Conservation (phyloP, 176 grass and related monocot species). For the Triticum monococcum region DNA sequence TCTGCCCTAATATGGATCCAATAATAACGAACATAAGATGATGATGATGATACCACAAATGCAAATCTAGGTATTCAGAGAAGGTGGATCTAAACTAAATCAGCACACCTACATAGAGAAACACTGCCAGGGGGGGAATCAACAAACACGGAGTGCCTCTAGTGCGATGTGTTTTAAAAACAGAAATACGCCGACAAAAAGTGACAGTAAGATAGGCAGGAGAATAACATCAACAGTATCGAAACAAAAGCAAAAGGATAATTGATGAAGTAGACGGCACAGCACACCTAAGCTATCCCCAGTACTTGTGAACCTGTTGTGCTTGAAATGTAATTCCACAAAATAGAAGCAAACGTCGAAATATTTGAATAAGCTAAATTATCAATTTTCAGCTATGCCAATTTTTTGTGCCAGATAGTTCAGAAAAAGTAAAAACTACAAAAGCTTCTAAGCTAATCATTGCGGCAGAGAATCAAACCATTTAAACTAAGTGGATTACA, state of each 20-base stretch:
- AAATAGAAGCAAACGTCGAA: background rate
- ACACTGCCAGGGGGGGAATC: background rate
- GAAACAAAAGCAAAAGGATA: background rate
- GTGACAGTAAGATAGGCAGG: background rate
- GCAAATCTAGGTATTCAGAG: background rate
- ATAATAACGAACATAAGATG: constrained; percentile 5
- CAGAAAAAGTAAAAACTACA: background rate
- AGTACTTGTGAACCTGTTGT: background rate
- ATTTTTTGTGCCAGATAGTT: background rate
- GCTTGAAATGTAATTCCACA: background rate
- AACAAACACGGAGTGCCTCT: background rate
- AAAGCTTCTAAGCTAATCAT: background rate
- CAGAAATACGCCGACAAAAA: background rate
- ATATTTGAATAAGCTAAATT: background rate
- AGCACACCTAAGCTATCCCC: background rate
- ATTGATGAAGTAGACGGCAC: background rate
- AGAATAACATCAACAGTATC: background rate
- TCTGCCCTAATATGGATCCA: background rate
- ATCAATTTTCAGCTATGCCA: background rate
- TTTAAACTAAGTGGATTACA: background rate
- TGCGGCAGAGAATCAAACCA: background rate
- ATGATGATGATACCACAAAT: background rate
- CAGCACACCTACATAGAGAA: background rate
- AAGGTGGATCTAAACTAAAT: background rate
- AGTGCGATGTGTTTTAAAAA: background rate